A percentile compares a stretch with the other conserved stretches of the same genome.
Conservation (phyloP, 768 basidiomycete genomes). For the Boletus tylopilopsis region DNA sequence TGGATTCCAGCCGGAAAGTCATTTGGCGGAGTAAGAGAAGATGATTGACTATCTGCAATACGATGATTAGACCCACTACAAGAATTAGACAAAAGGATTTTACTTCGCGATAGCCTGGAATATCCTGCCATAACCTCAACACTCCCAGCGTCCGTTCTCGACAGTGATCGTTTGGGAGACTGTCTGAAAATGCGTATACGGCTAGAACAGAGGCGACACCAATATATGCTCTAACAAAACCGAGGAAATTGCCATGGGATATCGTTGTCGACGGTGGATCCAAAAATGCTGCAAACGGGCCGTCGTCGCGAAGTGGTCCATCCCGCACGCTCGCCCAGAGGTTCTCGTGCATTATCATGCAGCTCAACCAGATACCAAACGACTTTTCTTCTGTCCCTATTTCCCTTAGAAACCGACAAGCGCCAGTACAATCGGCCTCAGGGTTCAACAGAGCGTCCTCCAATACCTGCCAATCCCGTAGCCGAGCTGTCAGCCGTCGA, state of each 20-base stretch:
- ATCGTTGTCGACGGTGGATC: constrained; percentile 23
- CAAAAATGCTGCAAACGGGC: constrained; percentile 40
- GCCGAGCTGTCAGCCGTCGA: constrained; percentile 44
- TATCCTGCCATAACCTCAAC: constrained; percentile 36
- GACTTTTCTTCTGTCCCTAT: constrained; percentile 62
- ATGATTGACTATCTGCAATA: constrained; percentile 66
- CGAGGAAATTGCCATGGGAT: constrained; percentile 57
- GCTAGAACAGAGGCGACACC: constrained; percentile 66
- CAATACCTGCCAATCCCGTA: constrained; percentile 57
- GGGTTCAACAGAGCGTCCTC: constrained; percentile 58
- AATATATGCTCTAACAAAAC: constrained; percentile 61
- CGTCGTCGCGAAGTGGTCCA: constrained; percentile 15
- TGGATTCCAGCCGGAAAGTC: constrained; percentile 68
- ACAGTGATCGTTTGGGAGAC: constrained; percentile 60
- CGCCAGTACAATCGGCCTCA: constrained; percentile 45
- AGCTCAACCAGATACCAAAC: constrained; percentile 70
- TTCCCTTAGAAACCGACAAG: constrained; percentile 55
- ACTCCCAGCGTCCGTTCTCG: constrained; percentile 62
- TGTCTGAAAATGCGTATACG: constrained; percentile 79
- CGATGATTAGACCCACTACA: constrained; percentile 4
- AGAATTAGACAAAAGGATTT: constrained; percentile 16
- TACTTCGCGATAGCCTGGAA: constrained; percentile 74
- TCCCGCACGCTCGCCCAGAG: constrained; percentile 33
- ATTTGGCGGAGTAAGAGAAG: constrained; percentile 69
- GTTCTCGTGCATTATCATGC: constrained; percentile 57